phyloP scores from a whole-genome alignment of 1,139 yeast genomes.

The Ogataea hybrid region DNA sequence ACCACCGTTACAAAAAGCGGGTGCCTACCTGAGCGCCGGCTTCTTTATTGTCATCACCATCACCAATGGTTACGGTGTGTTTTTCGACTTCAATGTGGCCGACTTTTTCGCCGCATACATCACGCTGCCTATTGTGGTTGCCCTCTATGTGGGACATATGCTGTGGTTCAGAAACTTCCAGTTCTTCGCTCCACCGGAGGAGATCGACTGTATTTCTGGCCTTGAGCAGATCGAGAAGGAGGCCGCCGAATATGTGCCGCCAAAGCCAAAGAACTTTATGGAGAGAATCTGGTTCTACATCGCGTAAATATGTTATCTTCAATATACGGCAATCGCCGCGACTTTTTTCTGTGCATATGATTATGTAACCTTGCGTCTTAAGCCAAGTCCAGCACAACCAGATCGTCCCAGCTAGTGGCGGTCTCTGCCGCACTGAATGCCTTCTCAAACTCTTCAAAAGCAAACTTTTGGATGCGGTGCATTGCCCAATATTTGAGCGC shows the following conservation, averaged over 20 bases:
- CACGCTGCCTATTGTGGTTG: constrained; percentile 53
- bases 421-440: too few relatives aligned
- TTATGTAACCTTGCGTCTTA: neutral
- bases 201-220: constrained; percentile 45
- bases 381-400: neutral
- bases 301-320: constrained; percentile 12
- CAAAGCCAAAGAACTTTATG: constrained; percentile 35
- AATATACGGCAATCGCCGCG: too few relatives aligned
- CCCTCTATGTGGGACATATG: constrained; percentile 41
- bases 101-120: too few relatives aligned
- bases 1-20: constrained; percentile 43
- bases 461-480: neutral
- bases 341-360: too few relatives aligned
- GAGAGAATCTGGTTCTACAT: constrained; percentile 42
- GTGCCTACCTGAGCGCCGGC: constrained; percentile 43
- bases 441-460: neutral
- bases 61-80: constrained; percentile 53
- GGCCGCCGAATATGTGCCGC: constrained; percentile 34
- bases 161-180: constrained; percentile 34
- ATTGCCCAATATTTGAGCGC: neutral
- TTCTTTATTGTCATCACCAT: constrained; percentile 45
- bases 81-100: constrained; percentile 43
- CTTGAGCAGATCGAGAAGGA: constrained; percentile 43
- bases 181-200: constrained; percentile 38
- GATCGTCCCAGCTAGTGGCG: neutral